Evolutionary conservation across 179 eudicot species (phyloP).

Genomic region (Amaranthus tricolor): DNA sequence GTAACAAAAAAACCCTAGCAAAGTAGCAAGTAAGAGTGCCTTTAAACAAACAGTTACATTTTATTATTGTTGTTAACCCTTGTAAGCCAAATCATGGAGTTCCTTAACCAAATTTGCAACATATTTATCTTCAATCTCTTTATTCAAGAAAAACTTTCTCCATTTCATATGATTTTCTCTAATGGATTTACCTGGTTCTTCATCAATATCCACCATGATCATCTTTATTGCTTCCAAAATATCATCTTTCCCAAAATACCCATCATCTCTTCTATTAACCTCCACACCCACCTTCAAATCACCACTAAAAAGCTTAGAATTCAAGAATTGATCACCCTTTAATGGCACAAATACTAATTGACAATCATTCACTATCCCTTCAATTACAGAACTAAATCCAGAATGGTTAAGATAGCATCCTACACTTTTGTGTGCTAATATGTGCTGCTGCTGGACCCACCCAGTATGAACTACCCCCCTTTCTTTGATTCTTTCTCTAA

Average conservation of each 20-base stretch:
- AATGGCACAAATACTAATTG: conserved; percentile 41
- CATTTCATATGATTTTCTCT: conserved; percentile 39
- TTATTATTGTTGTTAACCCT: no score
- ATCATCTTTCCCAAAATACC: conserved; percentile 44
- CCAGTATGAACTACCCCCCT: conserved; percentile 43
- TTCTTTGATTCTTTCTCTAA: conserved; percentile 32
- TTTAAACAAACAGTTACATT: no score
- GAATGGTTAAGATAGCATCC: conserved; percentile 48
- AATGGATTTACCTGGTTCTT: conserved; percentile 25
- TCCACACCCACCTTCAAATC: conserved; percentile 47
- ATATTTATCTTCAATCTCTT: conserved; percentile 31
- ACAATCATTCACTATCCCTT: conserved; percentile 50
- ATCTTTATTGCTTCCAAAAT: conserved; percentile 35
- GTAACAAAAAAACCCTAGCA: no score
- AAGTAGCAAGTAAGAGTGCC: no score
- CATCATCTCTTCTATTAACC: conserved; percentile 56
- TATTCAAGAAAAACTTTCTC: conserved; percentile 36
- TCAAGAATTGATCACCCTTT: conserved; percentile 48
- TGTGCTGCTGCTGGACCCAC: conserved; percentile 58
- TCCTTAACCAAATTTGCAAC: conserved; percentile 33
- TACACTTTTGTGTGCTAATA: conserved; percentile 43
- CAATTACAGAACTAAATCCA: conserved; percentile 49
- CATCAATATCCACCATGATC: conserved; percentile 37
- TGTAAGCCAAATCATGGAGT: conserved; percentile 28
- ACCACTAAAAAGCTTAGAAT: conserved; percentile 33